Base-by-base conservation (phyloP, 2,329 filamentous ascomycete genomes). In the Fusarium chaquense region DNA sequence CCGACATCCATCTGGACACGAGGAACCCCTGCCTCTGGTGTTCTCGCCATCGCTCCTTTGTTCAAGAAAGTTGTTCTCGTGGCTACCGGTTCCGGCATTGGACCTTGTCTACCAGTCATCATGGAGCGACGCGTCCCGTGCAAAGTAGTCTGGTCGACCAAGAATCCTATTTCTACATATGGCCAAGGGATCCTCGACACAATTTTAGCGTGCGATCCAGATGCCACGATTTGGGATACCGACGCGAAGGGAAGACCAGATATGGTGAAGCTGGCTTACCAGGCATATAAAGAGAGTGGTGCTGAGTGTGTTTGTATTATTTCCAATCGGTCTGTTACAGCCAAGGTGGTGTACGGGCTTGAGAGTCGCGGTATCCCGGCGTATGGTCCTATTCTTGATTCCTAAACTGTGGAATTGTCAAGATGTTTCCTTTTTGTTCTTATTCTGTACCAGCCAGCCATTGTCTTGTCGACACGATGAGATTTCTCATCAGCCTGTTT, bases 231-330 rank as follows among this genome's bases (percentile, higher is more conserved):
- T 3, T 83, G 90, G 75, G 88, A 92, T 72, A 91, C 89, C 3
- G 81, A 83, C 47, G 75, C 79, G 35, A 80, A 80, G 18, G 88
- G 87, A 0, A 81, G 88, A 6, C 83, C 87, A 4, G 85, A 91
- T 44, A 72, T 83, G 44, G 76, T 79, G 15, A 62, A 73, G 26
- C 62, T 78, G 47, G 75, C 77, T 0, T 81, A 80, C 74, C 82
- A 91, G 72, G 76, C 88, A 6, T 80, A 81, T 7, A 78, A 87
- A 35, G 82, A 85, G 40, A 86, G 84, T 67, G 78, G 81, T 11
- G 76, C 88, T 0, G 90, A 92, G 80, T 90, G 89, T 8, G 88
- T 91, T 22, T 88, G 91, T 73, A 83, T 92, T 61, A 88, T 93
- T 71, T 88, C 86, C 56, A 92, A 92, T 75, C 84, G 87, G 53